phyloP scores from a whole-genome alignment of 1,139 yeast genomes.

The Blastobotrys ciferrii region DNA sequence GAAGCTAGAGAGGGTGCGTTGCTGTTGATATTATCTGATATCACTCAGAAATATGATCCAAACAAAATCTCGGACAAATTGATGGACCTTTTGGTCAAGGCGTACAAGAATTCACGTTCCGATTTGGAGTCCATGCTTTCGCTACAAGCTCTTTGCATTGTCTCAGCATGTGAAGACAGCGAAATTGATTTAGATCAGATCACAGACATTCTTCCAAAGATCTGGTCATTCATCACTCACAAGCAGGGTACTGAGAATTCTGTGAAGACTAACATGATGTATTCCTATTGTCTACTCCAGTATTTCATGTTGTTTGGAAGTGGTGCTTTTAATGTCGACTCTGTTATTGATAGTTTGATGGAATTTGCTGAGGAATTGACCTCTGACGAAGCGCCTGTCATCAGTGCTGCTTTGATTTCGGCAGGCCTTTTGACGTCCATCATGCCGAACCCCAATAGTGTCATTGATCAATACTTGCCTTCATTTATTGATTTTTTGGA shows the following conservation, averaged over 20 bases:
- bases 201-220: conserved; percentile 17
- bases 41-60: conserved; percentile 37
- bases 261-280: conserved; percentile 16
- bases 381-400: conserved; percentile 29
- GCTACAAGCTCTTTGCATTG: conserved; percentile 33
- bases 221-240: conserved; percentile 4
- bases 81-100: conserved; percentile 28
- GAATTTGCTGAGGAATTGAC: conserved; percentile 34
- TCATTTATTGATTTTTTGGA: conserved; percentile 33
- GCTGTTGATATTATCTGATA: conserved; percentile 26
- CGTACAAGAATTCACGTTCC: conserved; percentile 32
- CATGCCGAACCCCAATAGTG: conserved; percentile 27
- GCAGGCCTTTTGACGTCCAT: conserved; percentile 33
- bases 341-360: conserved; percentile 29
- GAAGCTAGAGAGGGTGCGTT: conserved; percentile 38
- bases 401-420: conserved; percentile 36
- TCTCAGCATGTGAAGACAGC: conserved; percentile 28
- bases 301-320: conserved; percentile 35
- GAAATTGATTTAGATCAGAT: conserved; percentile 30
- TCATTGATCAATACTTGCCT: conserved; percentile 33
- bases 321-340: conserved; percentile 38
- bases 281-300: conserved; percentile 34
- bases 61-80: conserved; percentile 25
- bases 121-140: conserved; percentile 34
- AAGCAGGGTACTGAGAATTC: not conserved